Evolutionary conservation across 176 grass and related monocot species (phyloP).

Genomic region (Sorghum bicolor): DNA sequence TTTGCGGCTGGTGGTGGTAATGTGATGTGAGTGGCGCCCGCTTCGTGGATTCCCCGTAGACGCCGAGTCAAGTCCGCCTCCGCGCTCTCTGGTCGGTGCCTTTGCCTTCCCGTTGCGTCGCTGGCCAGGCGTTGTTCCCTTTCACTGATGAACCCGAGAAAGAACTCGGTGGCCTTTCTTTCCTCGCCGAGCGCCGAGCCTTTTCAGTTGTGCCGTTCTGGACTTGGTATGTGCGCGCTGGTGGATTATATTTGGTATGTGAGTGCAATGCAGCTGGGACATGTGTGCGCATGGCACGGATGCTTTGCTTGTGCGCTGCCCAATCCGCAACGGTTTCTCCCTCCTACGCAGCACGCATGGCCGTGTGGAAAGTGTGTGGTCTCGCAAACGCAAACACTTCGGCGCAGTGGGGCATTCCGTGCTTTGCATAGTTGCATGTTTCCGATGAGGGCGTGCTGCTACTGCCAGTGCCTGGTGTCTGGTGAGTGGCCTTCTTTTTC

Average conservation of each 20-base stretch:
- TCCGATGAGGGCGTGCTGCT: no score
- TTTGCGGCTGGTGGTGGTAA: neutral
- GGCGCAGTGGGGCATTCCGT: neutral
- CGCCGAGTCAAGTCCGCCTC: constrained; percentile 23
- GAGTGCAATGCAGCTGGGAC: neutral
- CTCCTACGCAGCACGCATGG: neutral
- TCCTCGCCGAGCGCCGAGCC: neutral
- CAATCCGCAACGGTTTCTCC: neutral
- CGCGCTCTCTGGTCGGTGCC: neutral
- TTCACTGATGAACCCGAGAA: constrained; percentile 6
- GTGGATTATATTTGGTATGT: neutral
- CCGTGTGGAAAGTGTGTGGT: neutral
- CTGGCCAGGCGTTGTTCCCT: neutral
- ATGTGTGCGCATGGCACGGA: neutral
- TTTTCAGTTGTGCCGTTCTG: neutral
- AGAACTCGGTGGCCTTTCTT: neutral
- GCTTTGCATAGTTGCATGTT: neutral
- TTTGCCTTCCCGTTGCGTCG: neutral
- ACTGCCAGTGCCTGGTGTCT: no score
- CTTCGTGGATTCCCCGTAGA: constrained; percentile 48
- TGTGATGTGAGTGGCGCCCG: neutral
- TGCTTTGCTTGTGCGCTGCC: no score
- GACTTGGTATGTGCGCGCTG: neutral
- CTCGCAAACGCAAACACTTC: neutral
- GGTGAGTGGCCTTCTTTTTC: no score